Percentiles rank a stretch among this genome's conserved stretches.
phyloP scores from a whole-genome alignment of 169 alveolate species.

The Plasmodium inui region DNA sequence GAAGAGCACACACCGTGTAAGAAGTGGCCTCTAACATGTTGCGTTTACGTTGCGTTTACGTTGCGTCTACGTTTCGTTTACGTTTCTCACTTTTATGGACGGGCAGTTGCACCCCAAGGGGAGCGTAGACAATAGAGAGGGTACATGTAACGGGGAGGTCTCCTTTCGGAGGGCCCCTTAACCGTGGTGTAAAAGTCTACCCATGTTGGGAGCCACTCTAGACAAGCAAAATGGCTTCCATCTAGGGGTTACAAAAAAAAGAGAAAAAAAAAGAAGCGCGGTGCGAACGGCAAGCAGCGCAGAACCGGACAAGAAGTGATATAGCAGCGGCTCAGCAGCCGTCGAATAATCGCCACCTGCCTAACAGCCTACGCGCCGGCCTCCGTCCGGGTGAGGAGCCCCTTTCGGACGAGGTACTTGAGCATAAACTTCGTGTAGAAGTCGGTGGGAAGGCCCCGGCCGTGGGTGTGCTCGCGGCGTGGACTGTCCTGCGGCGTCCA shows the following conservation, averaged over 20 bases:
- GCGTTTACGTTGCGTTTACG: no score
- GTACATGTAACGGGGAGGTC: neutral
- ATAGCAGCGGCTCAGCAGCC: no score
- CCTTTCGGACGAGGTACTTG: slow-evolving; percentile 13
- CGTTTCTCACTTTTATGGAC: neutral
- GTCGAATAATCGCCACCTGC: no score
- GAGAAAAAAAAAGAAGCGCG: neutral
- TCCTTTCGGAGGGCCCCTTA: neutral
- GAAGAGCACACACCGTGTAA: no score
- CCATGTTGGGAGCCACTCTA: neutral
- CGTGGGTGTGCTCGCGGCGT: slow-evolving; percentile 63
- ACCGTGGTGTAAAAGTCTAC: neutral
- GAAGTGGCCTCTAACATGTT: no score
- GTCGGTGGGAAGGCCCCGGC: slow-evolving; percentile 33
- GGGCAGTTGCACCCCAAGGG: no score
- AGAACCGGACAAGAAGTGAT: no score
- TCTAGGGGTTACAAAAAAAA: neutral
- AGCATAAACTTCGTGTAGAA: slow-evolving; percentile 57
- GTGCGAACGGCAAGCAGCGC: neutral
- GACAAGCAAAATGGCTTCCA: neutral
- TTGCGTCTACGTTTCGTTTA: no score
- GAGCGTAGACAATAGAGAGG: no score
- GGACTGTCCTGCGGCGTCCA: slow-evolving; percentile 45
- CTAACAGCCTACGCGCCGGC: neutral
- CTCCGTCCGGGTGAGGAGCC: neutral